Percentiles rank a stretch among this genome's conserved stretches.
Evolutionary conservation across 306 rosid species (phyloP).

Genomic region (Rosa multiflora): DNA sequence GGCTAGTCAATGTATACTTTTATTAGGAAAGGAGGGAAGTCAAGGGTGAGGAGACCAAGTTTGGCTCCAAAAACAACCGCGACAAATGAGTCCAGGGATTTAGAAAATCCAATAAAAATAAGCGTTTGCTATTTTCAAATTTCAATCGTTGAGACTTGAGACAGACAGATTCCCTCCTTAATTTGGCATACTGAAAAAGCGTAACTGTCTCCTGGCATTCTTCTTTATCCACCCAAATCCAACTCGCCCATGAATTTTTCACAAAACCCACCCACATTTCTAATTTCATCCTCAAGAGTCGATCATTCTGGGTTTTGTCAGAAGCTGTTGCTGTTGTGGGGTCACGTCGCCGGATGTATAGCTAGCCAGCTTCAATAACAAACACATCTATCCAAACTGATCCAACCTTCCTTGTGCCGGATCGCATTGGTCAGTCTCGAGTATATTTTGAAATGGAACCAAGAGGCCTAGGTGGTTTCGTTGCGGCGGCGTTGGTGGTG

Average conservation of each 20-base stretch:
- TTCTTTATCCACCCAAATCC: conserved; percentile 22
- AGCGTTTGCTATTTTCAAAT: neutral
- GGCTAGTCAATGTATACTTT: neutral
- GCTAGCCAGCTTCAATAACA: neutral
- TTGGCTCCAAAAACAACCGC: neutral
- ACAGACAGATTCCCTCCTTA: neutral
- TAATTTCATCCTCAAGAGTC: neutral
- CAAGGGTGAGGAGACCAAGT: conserved; percentile 10
- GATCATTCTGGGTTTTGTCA: conserved; percentile 16
- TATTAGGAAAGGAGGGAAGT: neutral
- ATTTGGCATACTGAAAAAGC: neutral
- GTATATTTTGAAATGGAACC: neutral
- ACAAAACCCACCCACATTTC: conserved; percentile 15
- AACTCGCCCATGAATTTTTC: conserved; percentile 23
- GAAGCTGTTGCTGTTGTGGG: conserved; percentile 7
- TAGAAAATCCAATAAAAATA: neutral
- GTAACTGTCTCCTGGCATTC: neutral
- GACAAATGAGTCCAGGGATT: neutral
- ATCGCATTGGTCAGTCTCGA: neutral
- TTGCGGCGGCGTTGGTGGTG: neutral
- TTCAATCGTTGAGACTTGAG: neutral
- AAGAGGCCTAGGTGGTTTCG: neutral
- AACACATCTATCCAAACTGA: neutral
- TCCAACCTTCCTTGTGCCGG: neutral
- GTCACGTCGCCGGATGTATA: neutral